Evolutionary conservation across 257 asterid genomes (phyloP).

Genomic region (Parsonsia alboflavescens): DNA sequence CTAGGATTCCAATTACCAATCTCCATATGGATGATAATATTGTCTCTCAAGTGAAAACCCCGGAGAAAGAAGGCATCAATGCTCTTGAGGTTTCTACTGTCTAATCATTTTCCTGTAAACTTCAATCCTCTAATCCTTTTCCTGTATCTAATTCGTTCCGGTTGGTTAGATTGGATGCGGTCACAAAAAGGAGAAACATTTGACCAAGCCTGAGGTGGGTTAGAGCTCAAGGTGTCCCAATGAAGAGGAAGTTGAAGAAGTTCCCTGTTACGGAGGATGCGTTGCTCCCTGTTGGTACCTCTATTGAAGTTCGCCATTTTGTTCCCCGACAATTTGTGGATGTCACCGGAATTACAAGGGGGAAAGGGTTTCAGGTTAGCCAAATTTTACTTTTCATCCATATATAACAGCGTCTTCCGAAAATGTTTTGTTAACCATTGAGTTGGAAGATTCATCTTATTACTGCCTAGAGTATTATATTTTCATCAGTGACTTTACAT

Average conservation of each 20-base stretch:
- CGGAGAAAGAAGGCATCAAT: slow-evolving; percentile 69
- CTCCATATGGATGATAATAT: slow-evolving; percentile 91
- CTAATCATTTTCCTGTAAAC: not conserved
- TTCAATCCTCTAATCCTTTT: not conserved
- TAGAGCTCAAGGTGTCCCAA: slow-evolving; percentile 94
- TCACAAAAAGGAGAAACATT: slow-evolving; percentile 91
- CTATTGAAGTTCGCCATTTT: slow-evolving; percentile 79
- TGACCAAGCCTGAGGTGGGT: slow-evolving; percentile 87
- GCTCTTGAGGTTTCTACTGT: slow-evolving; percentile 64
- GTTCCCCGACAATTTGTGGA: slow-evolving; percentile 92
- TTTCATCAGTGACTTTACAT: too few relatives aligned
- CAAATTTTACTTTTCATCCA: not conserved
- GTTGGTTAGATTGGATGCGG: slow-evolving; percentile 80
- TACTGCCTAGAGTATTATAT: too few relatives aligned
- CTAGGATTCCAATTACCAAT: slow-evolving; percentile 66
- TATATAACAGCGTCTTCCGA: too few relatives aligned
- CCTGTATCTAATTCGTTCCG: slow-evolving; percentile 7
- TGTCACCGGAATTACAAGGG: slow-evolving; percentile 80
- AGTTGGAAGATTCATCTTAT: too few relatives aligned
- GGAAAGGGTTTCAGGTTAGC: slow-evolving; percentile 89
- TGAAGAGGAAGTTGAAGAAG: slow-evolving; percentile 90
- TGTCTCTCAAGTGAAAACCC: slow-evolving; percentile 84
- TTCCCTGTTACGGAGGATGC: slow-evolving; percentile 93
- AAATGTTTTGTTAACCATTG: too few relatives aligned
- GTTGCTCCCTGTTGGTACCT: slow-evolving; percentile 83